Percentiles rank a stretch among this genome's conserved stretches.
Evolutionary conservation across 2,329 filamentous ascomycete species (phyloP).

Genomic region (Aspergillus thermomutatus): DNA sequence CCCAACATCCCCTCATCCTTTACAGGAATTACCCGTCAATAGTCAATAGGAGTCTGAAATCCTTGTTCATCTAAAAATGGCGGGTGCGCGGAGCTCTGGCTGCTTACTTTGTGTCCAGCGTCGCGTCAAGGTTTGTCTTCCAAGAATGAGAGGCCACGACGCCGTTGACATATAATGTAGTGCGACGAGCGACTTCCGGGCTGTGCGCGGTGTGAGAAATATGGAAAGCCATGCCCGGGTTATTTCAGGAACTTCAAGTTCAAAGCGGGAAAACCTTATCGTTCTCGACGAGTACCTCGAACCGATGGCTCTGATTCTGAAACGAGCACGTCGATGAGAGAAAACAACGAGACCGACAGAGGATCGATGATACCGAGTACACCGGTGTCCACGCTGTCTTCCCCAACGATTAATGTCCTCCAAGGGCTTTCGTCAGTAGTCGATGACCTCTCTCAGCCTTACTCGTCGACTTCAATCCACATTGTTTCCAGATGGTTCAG

Average conservation of each 20-base stretch:
- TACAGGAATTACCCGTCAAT: not conserved
- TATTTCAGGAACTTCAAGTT: slow-evolving; percentile 35
- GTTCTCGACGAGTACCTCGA: slow-evolving; percentile 14
- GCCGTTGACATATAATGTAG: slow-evolving; percentile 16
- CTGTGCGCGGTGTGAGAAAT: slow-evolving; percentile 32
- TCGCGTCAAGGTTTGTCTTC: slow-evolving; percentile 22
- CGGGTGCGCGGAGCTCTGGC: slow-evolving; percentile 22
- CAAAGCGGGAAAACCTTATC: slow-evolving; percentile 28
- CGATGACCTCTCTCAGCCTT: slow-evolving; percentile 21
- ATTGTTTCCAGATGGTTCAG: slow-evolving; percentile 21
- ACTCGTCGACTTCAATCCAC: slow-evolving; percentile 13
- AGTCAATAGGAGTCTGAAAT: not conserved
- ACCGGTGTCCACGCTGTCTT: slow-evolving; percentile 1
- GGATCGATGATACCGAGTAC: slow-evolving; percentile 3
- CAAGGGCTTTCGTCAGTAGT: slow-evolving; percentile 21
- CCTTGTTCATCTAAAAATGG: slow-evolving; percentile 15
- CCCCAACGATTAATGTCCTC: slow-evolving; percentile 17
- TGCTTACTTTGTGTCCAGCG: slow-evolving; percentile 27
- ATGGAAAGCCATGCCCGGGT: slow-evolving; percentile 32
- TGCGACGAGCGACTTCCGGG: slow-evolving; percentile 33
- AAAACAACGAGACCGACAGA: not conserved
- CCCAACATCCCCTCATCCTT: not conserved
- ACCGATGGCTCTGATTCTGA: not conserved
- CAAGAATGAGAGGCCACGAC: not conserved
- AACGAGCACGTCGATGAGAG: not conserved